These are phyloP conservation scores for Dillenia turbinata DNA, from an alignment of 164 flowering plant genomes.

Conservation along the genomic window DNA sequence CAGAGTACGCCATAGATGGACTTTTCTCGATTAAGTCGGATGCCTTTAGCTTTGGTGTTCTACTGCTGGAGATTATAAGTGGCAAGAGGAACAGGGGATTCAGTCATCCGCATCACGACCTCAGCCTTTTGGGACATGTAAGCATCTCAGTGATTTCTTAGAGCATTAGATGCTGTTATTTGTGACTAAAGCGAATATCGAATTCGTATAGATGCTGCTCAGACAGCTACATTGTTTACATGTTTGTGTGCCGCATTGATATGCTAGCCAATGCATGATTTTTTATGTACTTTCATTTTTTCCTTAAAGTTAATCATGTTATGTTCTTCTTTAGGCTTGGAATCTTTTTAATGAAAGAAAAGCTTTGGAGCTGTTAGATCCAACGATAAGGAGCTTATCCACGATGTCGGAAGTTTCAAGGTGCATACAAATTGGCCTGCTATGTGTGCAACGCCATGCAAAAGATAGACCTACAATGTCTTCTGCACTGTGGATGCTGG, in stretches of 20 bases:
- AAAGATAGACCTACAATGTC: not conserved
- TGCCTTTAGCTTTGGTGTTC: not conserved
- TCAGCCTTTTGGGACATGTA: not conserved
- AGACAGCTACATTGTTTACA: no score
- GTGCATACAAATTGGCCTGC: not conserved
- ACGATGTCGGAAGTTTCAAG: not conserved
- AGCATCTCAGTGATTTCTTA: not conserved
- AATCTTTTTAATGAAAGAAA: not conserved
- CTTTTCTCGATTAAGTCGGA: not conserved
- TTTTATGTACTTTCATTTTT: not conserved
- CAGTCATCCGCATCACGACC: not conserved
- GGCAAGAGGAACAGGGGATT: not conserved
- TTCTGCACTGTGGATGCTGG: not conserved
- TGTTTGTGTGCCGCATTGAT: no score
- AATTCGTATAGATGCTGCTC: no score
- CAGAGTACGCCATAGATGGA: not conserved
- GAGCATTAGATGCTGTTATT: not conserved
- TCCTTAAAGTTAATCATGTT: not conserved
- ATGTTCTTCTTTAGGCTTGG: not conserved
- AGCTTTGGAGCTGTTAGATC: slow-evolving; percentile 1
- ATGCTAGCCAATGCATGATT: no score
- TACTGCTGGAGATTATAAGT: not conserved
- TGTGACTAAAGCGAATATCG: not conserved
- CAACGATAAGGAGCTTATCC: not conserved
- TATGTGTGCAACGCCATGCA: not conserved